These are phyloP conservation scores for Rhizopus microsporus DNA, from an alignment of 371 early-diverging fungal species.

Conservation along the genomic window DNA sequence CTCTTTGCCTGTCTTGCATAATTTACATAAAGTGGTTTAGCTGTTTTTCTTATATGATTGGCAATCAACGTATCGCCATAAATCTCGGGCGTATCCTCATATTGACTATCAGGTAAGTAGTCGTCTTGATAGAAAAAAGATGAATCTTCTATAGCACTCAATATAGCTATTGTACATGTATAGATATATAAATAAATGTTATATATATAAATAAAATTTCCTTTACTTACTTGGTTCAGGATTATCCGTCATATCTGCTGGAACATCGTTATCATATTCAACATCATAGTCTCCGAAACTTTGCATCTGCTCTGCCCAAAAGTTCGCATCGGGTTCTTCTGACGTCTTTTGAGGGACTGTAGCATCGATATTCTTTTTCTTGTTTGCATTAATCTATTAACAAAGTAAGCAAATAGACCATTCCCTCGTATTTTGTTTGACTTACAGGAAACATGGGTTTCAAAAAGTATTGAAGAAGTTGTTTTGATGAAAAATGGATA, in stretches of 20 bases:
- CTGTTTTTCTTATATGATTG: conserved; percentile 51
- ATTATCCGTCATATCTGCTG: conserved; percentile 17
- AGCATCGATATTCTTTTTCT: conserved; percentile 1
- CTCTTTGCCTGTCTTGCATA: conserved; percentile 89
- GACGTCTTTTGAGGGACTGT: neutral
- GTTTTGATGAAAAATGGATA: conserved; percentile 82
- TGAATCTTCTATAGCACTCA: conserved; percentile 35
- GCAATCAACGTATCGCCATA: conserved; percentile 47
- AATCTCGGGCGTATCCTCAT: conserved; percentile 22
- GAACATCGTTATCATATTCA: conserved; percentile 16
- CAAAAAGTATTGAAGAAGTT: conserved; percentile 75
- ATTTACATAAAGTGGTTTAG: conserved; percentile 75
- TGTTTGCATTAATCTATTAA: conserved; percentile 3
- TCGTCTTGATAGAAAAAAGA: conserved; percentile 32
- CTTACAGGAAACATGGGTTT: conserved; percentile 75
- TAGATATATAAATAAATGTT: too few relatives aligned
- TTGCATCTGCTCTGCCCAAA: conserved; percentile 41
- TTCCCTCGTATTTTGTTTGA: neutral
- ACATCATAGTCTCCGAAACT: conserved; percentile 19
- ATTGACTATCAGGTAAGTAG: conserved; percentile 18
- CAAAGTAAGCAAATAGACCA: neutral
- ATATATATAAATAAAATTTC: conserved; percentile 6
- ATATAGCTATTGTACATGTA: conserved; percentile 16
- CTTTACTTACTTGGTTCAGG: conserved; percentile 28
- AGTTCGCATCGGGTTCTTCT: conserved; percentile 36